Conservation (phyloP, 2,329 filamentous ascomycete species). For the Aspergillus thermomutatus region DNA sequence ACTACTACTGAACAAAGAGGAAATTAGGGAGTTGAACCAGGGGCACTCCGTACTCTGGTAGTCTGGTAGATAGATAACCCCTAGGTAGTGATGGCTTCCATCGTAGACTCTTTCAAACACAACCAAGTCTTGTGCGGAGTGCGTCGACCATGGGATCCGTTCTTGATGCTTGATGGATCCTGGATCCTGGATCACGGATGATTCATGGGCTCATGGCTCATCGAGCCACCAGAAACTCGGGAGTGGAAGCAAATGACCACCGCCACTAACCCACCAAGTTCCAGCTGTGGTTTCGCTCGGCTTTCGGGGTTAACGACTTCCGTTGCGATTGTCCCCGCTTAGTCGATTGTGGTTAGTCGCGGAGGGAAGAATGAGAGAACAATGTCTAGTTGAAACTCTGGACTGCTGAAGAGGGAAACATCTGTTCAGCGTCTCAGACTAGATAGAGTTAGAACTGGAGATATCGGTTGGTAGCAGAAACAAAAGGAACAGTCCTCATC, state of each 20-base stretch:
- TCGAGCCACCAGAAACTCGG: not conserved
- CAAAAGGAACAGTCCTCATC: not conserved
- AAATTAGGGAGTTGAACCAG: not conserved
- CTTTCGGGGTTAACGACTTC: conserved; percentile 3
- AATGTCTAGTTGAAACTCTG: not conserved
- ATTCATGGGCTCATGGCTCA: not conserved
- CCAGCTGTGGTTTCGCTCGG: not conserved
- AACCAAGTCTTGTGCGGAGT: not conserved
- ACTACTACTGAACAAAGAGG: not conserved
- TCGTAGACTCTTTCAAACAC: not conserved
- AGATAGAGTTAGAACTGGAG: not conserved
- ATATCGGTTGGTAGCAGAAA: not conserved
- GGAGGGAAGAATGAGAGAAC: not conserved
- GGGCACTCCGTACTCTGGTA: too few species aligned
- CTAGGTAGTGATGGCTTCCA: not conserved
- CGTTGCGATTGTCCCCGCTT: not conserved
- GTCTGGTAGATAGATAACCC: too few species aligned
- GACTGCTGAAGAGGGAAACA: not conserved
- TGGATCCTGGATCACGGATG: not conserved
- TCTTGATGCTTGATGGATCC: not conserved
- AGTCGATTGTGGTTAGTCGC: not conserved
- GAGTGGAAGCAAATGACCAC: not conserved
- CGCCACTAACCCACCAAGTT: not conserved
- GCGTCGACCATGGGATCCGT: not conserved
- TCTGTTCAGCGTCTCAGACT: not conserved